Evolutionary conservation across 768 basidiomycete species (phyloP), one percentile per base, ranked within the genome.

Genomic region (Lactifluus echinatus): DNA sequence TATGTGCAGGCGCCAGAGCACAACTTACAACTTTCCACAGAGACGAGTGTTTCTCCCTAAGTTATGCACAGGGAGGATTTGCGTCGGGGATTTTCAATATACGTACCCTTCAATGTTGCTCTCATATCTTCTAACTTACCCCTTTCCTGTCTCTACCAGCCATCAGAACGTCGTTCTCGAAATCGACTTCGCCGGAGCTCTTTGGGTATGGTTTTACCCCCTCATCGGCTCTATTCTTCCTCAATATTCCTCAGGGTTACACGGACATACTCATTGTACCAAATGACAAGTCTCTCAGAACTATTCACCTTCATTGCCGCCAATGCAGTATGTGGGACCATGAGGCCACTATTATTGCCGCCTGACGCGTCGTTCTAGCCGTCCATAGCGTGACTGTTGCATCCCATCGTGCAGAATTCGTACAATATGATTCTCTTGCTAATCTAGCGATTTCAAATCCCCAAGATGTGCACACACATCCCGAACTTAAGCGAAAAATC

Each of bases 151-250:
- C 70, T 85, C 70, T 84, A 92, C 87, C 84, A 90, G 87, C 73
- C 89, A 95, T 74, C 95, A 97, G 80, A 92, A 92, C 70, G 93
- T 96, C 50, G 89, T 90, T 60, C 75, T 97, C 64, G 92, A 95
- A 74, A 83, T 97, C 60, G 91, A 94, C 76, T 93, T 96, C 70
- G 79, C 85, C 8, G 95, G 95, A 21, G 77, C 78, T 67, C 78
- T 93, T 66, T 88, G 87, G 81, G 93, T 89, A 73, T 63, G 82
- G 50, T 68, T 33, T 51, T 42, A 63, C 66, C 67, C 55, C 48
- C 60, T 59, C 50, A 40, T 33, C 15, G 44, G 19, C 42, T 64
- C 50, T 28, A 46, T 34, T 36, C 29, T 64, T 53, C 56, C 60
- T 50, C 23, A 54, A 34, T 42, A 1, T 33, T 48, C 60, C 47